Evolutionary conservation across 1,284 basidiomycete genomes (phyloP).

Genomic region (Puccinia novopanici): DNA sequence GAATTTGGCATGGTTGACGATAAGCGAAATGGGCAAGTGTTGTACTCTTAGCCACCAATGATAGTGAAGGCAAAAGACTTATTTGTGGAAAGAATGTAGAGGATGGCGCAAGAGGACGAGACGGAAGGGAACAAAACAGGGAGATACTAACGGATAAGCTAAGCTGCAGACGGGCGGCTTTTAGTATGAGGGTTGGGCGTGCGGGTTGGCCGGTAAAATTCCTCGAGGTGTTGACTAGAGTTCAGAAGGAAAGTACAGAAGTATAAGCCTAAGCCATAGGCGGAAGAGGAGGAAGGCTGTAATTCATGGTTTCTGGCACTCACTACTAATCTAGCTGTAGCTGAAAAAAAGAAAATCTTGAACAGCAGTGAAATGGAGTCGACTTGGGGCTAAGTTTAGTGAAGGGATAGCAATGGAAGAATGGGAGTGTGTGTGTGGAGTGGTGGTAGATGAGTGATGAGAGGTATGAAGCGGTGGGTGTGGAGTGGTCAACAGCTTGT

Average conservation of each 20-base stretch:
- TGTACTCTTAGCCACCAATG: background rate
- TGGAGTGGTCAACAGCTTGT: background rate
- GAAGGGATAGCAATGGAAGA: background rate
- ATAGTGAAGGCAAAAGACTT: background rate
- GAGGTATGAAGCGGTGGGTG: background rate
- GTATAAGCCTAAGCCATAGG: background rate
- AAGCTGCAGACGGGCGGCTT: background rate
- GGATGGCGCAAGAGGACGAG: no score
- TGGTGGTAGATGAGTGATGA: background rate
- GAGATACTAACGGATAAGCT: background rate
- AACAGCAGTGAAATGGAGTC: no score
- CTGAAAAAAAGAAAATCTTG: no score
- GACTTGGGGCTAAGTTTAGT: background rate
- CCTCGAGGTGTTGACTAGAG: background rate
- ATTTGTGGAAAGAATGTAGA: background rate
- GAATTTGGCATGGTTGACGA: background rate
- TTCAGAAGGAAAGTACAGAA: background rate
- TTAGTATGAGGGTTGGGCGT: background rate
- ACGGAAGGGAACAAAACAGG: background rate
- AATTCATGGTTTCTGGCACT: background rate
- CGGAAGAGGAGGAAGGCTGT: background rate
- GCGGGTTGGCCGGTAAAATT: background rate
- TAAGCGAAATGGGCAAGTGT: background rate
- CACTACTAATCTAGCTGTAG: background rate
- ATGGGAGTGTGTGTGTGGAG: background rate